Base-by-base conservation (phyloP, 1,284 basidiomycete genomes). In the Wolfiporia cocos region DNA sequence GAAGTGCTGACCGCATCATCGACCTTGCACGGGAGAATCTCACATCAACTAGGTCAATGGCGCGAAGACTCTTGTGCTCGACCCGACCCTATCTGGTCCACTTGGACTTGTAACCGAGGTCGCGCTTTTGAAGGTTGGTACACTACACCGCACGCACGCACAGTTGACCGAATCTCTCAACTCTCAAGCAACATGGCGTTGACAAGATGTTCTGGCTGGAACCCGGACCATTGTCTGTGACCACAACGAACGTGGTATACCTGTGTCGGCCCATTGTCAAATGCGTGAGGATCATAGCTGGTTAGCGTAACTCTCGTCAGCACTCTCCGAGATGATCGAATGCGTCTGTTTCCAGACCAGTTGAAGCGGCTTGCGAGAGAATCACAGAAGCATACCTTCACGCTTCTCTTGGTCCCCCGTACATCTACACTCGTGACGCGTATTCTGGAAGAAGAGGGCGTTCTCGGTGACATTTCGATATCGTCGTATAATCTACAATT, bases 131-230 rank as follows among this genome's bases (percentile, higher is more conserved):
- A 96, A 97, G 78, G 93, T n/a, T 92, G 45, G 28, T 65, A 54
- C 15, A 3, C 26, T 6, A 6, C 9, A 12, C 22, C 3, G 15
- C 12, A 5, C 18, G 21, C 2, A 12, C 21, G 3, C 18, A 7
- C 11, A 11, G 14, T 5, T n/a, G n/a, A n/a, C n/a, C n/a, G n/a
- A n/a, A n/a, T n/a, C n/a, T n/a, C n/a, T n/a, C n/a, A n/a, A 21
- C 17, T 19, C 37, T 24, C 17, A 30, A 26, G 88, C 90, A 97
- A 61, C 94, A 98, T 76, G 94, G 92, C 3, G 93, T 99, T 3
- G 95, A 98, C 68, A 96, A 96, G 71, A 95, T 99, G 87, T 97
- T 96, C 65, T 99, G 96, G 96, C 80, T 99, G 20, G 96, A 99
- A 64, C 61, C 81, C 6, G 92, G 92, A 21, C 83, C 89, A 9